Evolutionary conservation across 768 basidiomycete species (phyloP), one percentile per base, ranked within the genome.

Genomic region (Lyophyllum atratum): DNA sequence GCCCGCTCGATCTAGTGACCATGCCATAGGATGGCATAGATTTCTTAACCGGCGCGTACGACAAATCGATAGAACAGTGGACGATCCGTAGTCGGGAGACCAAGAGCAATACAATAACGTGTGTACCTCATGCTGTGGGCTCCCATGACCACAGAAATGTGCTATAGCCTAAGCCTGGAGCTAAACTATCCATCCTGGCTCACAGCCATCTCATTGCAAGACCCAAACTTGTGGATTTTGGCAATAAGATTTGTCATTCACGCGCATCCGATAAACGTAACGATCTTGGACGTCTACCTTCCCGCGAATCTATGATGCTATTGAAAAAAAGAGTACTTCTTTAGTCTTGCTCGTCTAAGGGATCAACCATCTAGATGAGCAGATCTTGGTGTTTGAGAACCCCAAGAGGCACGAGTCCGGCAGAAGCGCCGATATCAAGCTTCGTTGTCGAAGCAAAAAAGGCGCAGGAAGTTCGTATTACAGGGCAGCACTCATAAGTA

Each of bases 1-100:
- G 55, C 68, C 76, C 42, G 68, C 26, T 24, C 43, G 73, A 54
- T 69, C 64, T 56, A 64, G 65, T 42, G 53, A 68, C 55, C 56
- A 33, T 70, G 64, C 68, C 64, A 63, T 61, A 22, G 24, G 57
- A 33, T 70, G 64, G 68, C 64, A 63, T 61, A 22, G 24, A 58
- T 21, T 83, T 84, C 67, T 72, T 82, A 54, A 76, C 80, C 33
- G 81, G 80, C 51, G 80, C 78, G 26, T 71, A 76, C 61, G 80
- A 83, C 68, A 76, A 78, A 64, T 65, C 64, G 44, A 66, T 80
- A 39, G 69, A 74, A 59, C 61, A 76, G 49, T 81, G 81, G 78
- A 71, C 65, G 44, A 60, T 72, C 53, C 68, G 73, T 65, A 63
- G 65, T 42, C 63, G 31, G 60, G 71, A 49, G 22, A 33, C 24